Percentiles rank a stretch among this genome's conserved stretches.
Conservation (phyloP, 2,329 filamentous ascomycete species). For the Cladophialophora immunda region DNA sequence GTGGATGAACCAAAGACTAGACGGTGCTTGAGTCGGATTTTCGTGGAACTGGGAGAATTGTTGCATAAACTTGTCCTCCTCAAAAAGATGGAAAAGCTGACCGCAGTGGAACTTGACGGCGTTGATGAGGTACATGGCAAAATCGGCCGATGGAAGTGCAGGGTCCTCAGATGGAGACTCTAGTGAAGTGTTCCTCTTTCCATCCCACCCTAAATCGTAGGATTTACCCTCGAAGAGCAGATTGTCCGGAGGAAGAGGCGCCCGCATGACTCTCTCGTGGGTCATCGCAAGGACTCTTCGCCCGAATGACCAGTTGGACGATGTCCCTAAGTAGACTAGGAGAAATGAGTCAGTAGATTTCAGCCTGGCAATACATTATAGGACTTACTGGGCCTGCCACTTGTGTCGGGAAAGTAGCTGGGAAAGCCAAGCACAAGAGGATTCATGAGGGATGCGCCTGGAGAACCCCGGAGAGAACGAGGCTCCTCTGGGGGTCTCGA, state of each 20-base stretch:
- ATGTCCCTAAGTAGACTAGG: constrained; percentile 62
- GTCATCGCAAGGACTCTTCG: constrained; percentile 60
- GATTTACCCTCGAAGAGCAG: constrained; percentile 61
- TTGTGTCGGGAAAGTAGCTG: constrained; percentile 53
- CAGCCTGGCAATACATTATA: not conserved
- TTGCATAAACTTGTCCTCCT: constrained; percentile 61
- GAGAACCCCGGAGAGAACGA: constrained; percentile 38
- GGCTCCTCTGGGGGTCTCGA: constrained; percentile 41
- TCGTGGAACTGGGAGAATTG: constrained; percentile 54
- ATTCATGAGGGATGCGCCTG: constrained; percentile 49
- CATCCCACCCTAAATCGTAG: constrained; percentile 63
- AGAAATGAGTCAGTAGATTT: constrained; percentile 20
- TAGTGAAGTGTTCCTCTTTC: constrained; percentile 42
- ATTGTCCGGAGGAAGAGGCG: constrained; percentile 53
- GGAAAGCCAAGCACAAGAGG: constrained; percentile 53
- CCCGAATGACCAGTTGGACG: constrained; percentile 66
- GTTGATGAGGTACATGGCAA: constrained; percentile 62
- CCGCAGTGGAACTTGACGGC: constrained; percentile 66
- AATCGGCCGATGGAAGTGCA: constrained; percentile 61
- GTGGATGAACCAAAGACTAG: constrained; percentile 61
- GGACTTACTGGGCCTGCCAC: constrained; percentile 55
- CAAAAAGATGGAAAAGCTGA: constrained; percentile 64
- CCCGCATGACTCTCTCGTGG: constrained; percentile 57
- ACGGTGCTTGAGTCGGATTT: constrained; percentile 40
- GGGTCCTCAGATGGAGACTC: constrained; percentile 45